Evolutionary conservation across 306 rosid genomes (phyloP).

Genomic region (Mimosa bimucronata): DNA sequence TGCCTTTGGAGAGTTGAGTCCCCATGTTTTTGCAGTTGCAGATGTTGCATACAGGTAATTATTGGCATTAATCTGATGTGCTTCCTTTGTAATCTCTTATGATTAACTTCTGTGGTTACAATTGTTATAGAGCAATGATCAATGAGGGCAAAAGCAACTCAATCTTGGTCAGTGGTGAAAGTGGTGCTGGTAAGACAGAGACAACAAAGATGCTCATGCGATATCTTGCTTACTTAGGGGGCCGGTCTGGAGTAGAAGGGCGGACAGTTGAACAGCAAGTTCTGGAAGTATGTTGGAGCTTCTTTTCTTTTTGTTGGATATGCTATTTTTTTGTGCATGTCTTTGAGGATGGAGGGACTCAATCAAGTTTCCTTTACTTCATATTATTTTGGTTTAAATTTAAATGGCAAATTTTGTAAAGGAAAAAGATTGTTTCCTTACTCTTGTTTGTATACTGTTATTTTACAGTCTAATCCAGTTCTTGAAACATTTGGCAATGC

Average conservation of each 20-base stretch:
- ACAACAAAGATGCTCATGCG: slow-evolving; percentile 99
- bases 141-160: slow-evolving; percentile 99
- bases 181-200: slow-evolving; percentile 99
- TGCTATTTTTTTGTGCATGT: slow-evolving; percentile 7
- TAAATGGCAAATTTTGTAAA: slow-evolving; percentile 29
- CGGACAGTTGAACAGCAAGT: slow-evolving; percentile 99
- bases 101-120: slow-evolving; percentile 34
- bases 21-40: slow-evolving; percentile 99
- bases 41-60: slow-evolving; percentile 97
- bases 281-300: slow-evolving; percentile 74
- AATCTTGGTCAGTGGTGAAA: slow-evolving; percentile 97
- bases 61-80: slow-evolving; percentile 6
- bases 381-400: slow-evolving; percentile 26
- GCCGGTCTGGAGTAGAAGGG: slow-evolving; percentile 99
- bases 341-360: slow-evolving; percentile 1
- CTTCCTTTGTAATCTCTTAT: slow-evolving; percentile 21
- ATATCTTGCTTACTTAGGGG: slow-evolving; percentile 98
- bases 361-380: slow-evolving; percentile 10
- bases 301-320: slow-evolving; percentile 29
- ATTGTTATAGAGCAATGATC: slow-evolving; percentile 81
- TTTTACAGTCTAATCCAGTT: slow-evolving; percentile 95
- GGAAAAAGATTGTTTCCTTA: slow-evolving; percentile 38
- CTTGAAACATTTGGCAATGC: slow-evolving; percentile 99
- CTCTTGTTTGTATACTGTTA: slow-evolving; percentile 41
- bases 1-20: slow-evolving; percentile 95